Conservation (phyloP, 129 eudicot species). For the Apium graveolens region DNA sequence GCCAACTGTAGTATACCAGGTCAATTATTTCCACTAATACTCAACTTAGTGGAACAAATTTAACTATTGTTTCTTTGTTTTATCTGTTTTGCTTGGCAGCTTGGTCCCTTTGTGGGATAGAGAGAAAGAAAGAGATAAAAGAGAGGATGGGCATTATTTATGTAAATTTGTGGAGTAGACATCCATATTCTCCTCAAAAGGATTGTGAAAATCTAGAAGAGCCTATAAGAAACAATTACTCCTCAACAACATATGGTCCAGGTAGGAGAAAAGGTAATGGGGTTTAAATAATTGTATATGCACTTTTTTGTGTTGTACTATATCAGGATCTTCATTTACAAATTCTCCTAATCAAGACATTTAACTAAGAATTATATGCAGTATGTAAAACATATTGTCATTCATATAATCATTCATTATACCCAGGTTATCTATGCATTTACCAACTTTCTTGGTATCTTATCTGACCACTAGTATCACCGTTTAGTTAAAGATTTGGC, state of each 20-base stretch:
- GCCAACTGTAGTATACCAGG: constrained; percentile 1
- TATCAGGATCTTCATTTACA: constrained; percentile 6
- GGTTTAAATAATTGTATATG: constrained; percentile 8
- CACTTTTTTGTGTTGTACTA: constrained; percentile 10
- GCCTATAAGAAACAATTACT: constrained; percentile 28
- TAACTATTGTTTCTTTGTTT: neutral
- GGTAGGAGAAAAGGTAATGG: constrained; percentile 19
- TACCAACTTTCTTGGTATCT: neutral
- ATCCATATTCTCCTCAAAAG: constrained; percentile 29
- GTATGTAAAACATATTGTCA: neutral
- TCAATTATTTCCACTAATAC: neutral
- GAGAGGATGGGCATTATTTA: constrained; percentile 3
- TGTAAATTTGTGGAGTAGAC: constrained; percentile 21
- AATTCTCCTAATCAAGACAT: constrained; percentile 8
- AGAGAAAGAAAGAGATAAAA: constrained; percentile 9
- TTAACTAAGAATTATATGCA: neutral
- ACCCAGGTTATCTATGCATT: neutral
- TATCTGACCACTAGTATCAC: neutral
- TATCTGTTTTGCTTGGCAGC: neutral
- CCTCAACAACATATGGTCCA: constrained; percentile 24
- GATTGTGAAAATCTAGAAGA: constrained; percentile 30
- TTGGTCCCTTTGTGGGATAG: neutral
- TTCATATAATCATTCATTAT: neutral
- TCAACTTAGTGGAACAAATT: neutral
- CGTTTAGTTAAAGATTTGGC: neutral